phyloP scores from a whole-genome alignment of 2,329 filamentous ascomycete species.

The Didymella arachidicola region DNA sequence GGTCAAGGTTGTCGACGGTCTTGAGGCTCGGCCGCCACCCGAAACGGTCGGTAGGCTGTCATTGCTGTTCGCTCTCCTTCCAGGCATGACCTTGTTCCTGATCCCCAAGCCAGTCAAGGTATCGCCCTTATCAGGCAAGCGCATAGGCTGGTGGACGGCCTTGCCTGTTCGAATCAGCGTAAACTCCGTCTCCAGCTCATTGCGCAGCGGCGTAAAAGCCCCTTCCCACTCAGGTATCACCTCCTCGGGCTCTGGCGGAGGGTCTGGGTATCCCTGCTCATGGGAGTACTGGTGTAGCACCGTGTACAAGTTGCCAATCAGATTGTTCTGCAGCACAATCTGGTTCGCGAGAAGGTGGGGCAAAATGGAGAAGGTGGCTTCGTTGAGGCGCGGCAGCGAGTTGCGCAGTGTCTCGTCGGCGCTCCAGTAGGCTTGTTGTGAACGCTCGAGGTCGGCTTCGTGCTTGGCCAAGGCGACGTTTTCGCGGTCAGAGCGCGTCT shows the following conservation, averaged over 20 bases:
- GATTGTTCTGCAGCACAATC: conserved; percentile 77
- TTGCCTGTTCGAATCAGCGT: conserved; percentile 71
- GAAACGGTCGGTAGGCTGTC: conserved; percentile 46
- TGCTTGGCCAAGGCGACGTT: conserved; percentile 74
- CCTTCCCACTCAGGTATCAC: conserved; percentile 72
- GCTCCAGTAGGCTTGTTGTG: conserved; percentile 75
- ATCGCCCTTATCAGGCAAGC: conserved; percentile 55
- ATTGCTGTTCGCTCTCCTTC: conserved; percentile 42
- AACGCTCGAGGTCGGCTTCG: conserved; percentile 71
- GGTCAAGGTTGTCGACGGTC: conserved; percentile 36
- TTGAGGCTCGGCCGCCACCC: conserved; percentile 37
- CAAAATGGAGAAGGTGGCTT: conserved; percentile 75
- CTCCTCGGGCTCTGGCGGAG: conserved; percentile 74
- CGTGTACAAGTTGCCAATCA: conserved; percentile 82
- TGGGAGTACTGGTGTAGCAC: conserved; percentile 76
- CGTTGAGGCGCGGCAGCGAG: conserved; percentile 74
- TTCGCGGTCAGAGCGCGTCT: conserved; percentile 74
- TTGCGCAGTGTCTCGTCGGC: conserved; percentile 77
- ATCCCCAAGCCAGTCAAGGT: conserved; percentile 58
- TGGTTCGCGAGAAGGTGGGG: conserved; percentile 74
- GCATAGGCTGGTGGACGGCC: conserved; percentile 66
- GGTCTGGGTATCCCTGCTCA: conserved; percentile 72
- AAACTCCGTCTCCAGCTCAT: conserved; percentile 70
- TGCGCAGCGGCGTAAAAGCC: conserved; percentile 68
- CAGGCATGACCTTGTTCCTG: conserved; percentile 53